Percentiles rank a stretch among this genome's conserved stretches.
Conservation (phyloP, 306 rosid species). For the Psophocarpus tetragonolobus region DNA sequence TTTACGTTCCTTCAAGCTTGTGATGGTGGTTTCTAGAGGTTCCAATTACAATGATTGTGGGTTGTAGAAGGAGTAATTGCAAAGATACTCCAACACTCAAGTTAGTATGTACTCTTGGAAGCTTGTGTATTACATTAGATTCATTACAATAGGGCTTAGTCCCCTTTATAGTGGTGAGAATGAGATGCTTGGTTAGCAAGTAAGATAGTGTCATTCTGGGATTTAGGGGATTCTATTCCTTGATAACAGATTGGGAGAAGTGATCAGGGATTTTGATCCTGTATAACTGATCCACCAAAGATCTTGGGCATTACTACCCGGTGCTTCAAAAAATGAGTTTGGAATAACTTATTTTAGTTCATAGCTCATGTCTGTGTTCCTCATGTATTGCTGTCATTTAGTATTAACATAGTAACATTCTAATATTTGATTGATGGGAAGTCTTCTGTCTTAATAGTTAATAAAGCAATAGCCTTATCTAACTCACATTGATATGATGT, state of each 20-base stretch:
- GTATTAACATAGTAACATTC: not conserved
- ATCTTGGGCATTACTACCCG: not conserved
- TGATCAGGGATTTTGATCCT: not conserved
- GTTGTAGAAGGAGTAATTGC: not conserved
- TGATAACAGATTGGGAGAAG: not conserved
- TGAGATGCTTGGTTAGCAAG: conserved; percentile 21
- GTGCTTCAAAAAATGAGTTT: not conserved
- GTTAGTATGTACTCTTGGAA: not conserved
- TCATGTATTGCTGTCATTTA: not conserved
- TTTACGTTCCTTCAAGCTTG: not conserved
- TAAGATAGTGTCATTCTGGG: not conserved
- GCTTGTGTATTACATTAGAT: not conserved
- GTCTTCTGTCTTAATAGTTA: not conserved
- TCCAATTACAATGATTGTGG: not conserved
- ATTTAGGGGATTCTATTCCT: not conserved
- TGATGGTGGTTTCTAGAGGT: not conserved
- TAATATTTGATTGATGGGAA: not conserved
- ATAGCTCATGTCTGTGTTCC: not conserved
- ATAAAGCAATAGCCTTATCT: not conserved
- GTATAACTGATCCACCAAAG: not conserved
- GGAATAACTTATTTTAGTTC: not conserved
- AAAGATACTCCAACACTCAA: not conserved
- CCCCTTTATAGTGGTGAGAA: not conserved
- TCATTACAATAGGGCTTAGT: not conserved
- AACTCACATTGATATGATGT: not conserved